Conservation (phyloP, 2,329 filamentous ascomycete species). For the Sclerotinia subarctica region DNA sequence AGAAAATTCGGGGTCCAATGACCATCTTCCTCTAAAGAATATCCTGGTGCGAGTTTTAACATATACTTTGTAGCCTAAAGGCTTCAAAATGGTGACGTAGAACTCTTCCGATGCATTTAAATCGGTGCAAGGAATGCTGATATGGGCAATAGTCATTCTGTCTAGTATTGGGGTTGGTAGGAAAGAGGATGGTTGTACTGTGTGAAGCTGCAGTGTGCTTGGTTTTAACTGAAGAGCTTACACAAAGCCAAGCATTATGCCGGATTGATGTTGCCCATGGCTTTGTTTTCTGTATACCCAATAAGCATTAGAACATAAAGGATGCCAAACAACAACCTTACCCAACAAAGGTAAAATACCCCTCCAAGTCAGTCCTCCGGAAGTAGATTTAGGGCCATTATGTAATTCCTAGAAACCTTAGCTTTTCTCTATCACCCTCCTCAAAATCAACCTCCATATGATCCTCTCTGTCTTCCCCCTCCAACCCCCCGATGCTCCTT, state of each 20-base stretch:
- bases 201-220: background rate
- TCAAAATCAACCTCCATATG: conserved; percentile 33
- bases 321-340: background rate
- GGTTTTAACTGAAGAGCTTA: background rate
- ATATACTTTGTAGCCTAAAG: background rate
- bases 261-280: background rate
- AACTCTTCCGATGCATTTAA: background rate
- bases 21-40: background rate
- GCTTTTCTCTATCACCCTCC: conserved; percentile 26
- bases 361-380: no score
- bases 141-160: background rate
- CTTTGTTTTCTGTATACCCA: background rate
- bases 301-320: background rate
- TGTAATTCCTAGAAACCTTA: conserved; percentile 21
- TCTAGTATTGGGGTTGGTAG: background rate
- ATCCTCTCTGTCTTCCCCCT: conserved; percentile 22
- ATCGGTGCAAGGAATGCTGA: background rate
- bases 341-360: background rate
- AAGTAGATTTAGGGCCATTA: background rate
- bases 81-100: background rate
- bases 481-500: conserved; percentile 45
- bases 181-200: background rate
- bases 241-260: background rate
- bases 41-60: background rate
- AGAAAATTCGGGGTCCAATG: background rate